Evolutionary conservation across 2,329 filamentous ascomycete genomes (phyloP), one percentile per base, ranked within the genome.

Genomic region (Myriosclerotinia curreyana): DNA sequence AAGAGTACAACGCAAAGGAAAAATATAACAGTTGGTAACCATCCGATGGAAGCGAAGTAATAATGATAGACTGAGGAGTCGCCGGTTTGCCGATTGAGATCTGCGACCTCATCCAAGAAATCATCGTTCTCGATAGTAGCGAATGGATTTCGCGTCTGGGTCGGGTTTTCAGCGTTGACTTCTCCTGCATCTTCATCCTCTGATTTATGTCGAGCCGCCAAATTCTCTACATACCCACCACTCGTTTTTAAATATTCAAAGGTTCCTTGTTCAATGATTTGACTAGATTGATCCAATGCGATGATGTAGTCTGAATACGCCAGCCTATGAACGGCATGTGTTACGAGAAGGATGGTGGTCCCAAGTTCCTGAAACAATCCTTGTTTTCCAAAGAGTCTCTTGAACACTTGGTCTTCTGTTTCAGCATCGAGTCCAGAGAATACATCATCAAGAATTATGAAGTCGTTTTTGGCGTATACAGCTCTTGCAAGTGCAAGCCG

Each of bases 401-500:
- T 56, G 31, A 71, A 73, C 3, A 72, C 67, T 15, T 64, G 65
- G 14, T 69, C 68, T 62, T 74, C 71, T 7, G 70, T 74, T 38
- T 68, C 64, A 36, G 67, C 60, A 58, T 75, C 73, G 22, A 75
- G 69, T 0, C 72, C 73, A 48, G 66, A 70, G 49, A 74, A 74
- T 1, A 70, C 65, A 64, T 75, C 73, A 40, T 75, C 72, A 1
- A 75, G 61, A 25, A 74, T 69, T 3, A 72, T 58, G 9, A 74
- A 60, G 22, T 71, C 66, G 28, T 72, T 69, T 25, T 54, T 67
- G 20, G 75, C 72, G 76, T 83, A 67, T n/a, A 77, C 70, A 3
- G 76, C 75, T 44, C 87, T 80, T 17, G 87, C 87, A 69, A 90
- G 87, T 67, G 88, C 65, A 17, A 90, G 74, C 7, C 70, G 58